A percentile compares a stretch with the other conserved stretches of the same genome.
Evolutionary conservation across 768 basidiomycete species (phyloP).

Genomic region (Kwoniella mangroviensis): DNA sequence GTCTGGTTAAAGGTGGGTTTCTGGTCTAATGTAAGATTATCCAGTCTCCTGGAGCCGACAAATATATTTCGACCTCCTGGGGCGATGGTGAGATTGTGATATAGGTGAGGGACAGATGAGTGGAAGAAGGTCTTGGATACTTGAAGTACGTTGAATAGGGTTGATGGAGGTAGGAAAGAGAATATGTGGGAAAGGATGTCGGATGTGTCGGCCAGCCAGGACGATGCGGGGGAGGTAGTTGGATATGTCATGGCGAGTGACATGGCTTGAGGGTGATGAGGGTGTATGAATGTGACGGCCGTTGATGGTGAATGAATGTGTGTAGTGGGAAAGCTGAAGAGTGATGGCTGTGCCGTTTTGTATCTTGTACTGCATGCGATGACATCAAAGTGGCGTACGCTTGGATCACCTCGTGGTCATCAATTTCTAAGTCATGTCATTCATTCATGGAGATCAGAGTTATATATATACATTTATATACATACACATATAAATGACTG

Average conservation of each 20-base stretch:
- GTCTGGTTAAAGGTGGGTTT: not conserved
- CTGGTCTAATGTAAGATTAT: conserved; percentile 1
- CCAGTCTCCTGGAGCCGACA: conserved; percentile 12
- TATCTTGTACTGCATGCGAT: no score
- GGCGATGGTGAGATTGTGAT: not conserved
- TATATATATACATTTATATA: no score
- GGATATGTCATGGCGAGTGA: not conserved
- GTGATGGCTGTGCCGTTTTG: no score
- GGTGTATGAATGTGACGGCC: not conserved
- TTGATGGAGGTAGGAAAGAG: not conserved
- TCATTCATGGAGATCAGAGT: no score
- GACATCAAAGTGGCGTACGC: no score
- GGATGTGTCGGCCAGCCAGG: not conserved
- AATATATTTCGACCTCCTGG: conserved; percentile 3
- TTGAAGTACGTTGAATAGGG: not conserved
- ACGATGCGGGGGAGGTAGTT: conserved; percentile 3
- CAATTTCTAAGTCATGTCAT: no score
- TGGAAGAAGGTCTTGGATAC: conserved; percentile 20
- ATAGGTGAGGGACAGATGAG: conserved; percentile 10
- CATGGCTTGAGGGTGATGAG: not conserved
- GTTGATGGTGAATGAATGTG: no score
- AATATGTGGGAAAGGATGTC: conserved; percentile 17
- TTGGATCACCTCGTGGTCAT: no score
- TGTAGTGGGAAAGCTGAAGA: no score
- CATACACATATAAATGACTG: no score